Evolutionary conservation across 208 protist species (phyloP).

Genomic region (Acanthamoeba castellanii): DNA sequence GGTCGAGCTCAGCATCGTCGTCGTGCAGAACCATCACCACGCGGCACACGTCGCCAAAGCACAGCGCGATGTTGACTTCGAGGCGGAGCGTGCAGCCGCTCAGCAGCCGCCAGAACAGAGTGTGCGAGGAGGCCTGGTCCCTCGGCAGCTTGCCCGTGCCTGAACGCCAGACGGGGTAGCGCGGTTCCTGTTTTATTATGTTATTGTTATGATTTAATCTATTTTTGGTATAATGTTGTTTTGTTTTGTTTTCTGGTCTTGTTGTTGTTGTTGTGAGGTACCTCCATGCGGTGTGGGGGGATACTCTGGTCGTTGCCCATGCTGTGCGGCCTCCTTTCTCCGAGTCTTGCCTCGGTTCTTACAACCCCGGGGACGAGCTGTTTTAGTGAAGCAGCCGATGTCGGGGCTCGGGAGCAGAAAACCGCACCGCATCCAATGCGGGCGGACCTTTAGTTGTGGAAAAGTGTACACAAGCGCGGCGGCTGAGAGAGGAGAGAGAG

Average conservation of each 20-base stretch:
- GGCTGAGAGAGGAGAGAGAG: too few relatives aligned
- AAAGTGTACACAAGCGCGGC: too few relatives aligned
- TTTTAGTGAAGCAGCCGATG: too few relatives aligned
- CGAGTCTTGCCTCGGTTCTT: too few relatives aligned
- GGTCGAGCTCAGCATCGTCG: slow-evolving; percentile 35
- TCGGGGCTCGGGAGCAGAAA: too few relatives aligned
- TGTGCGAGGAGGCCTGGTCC: background rate
- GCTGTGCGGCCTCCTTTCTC: too few relatives aligned
- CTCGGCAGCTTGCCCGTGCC: background rate
- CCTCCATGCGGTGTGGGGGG: background rate
- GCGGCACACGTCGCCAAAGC: slow-evolving; percentile 21
- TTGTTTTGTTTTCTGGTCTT: too few relatives aligned
- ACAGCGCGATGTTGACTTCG: background rate
- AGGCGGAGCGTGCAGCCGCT: background rate
- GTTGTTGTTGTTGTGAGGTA: background rate
- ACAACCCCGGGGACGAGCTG: too few relatives aligned
- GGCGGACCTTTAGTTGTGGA: too few relatives aligned
- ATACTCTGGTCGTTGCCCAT: slow-evolving; percentile 1
- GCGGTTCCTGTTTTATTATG: background rate
- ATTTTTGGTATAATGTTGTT: too few relatives aligned
- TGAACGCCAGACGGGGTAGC: background rate
- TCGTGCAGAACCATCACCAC: background rate
- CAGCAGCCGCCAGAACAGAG: background rate
- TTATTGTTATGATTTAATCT: background rate
- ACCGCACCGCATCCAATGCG: too few relatives aligned